Percentiles rank a stretch among this genome's conserved stretches.
These are phyloP conservation scores for Colletotrichum sp. DNA, from an alignment of 2,329 filamentous ascomycete species.

Conservation along the genomic window DNA sequence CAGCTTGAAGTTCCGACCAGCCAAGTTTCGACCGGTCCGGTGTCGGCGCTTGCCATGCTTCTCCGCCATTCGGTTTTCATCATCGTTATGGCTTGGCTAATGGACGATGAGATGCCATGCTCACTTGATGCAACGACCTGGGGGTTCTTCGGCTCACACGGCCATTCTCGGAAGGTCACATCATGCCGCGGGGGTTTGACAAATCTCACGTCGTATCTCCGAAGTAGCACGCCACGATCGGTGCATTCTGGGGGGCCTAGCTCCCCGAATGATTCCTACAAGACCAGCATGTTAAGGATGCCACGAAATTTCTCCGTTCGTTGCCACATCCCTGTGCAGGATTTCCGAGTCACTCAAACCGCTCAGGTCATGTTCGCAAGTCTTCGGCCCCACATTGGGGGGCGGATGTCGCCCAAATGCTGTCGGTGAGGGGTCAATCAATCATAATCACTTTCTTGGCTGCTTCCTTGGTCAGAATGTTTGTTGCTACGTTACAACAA, in stretches of 20 bases:
- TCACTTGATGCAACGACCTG: background rate
- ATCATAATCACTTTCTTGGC: background rate
- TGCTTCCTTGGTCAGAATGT: background rate
- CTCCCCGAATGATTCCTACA: background rate
- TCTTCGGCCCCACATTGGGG: background rate
- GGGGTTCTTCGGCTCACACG: background rate
- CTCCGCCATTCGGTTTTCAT: background rate
- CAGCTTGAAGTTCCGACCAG: background rate
- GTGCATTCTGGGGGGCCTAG: background rate
- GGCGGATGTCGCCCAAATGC: background rate
- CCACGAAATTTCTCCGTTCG: background rate
- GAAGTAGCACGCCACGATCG: background rate
- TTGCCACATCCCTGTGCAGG: background rate
- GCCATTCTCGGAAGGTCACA: background rate
- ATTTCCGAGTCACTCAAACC: background rate
- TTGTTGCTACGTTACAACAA: background rate
- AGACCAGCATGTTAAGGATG: background rate
- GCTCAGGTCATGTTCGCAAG: background rate
- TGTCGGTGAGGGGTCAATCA: background rate
- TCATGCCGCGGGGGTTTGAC: background rate
- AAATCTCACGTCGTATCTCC: background rate
- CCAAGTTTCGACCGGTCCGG: background rate
- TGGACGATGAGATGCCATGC: background rate
- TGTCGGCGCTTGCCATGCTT: background rate
- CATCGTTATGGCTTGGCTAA: background rate